A percentile compares a stretch with the other conserved stretches of the same genome.
Evolutionary conservation across 2,329 filamentous ascomycete species (phyloP).

Genomic region (Lecanosticta acicola): DNA sequence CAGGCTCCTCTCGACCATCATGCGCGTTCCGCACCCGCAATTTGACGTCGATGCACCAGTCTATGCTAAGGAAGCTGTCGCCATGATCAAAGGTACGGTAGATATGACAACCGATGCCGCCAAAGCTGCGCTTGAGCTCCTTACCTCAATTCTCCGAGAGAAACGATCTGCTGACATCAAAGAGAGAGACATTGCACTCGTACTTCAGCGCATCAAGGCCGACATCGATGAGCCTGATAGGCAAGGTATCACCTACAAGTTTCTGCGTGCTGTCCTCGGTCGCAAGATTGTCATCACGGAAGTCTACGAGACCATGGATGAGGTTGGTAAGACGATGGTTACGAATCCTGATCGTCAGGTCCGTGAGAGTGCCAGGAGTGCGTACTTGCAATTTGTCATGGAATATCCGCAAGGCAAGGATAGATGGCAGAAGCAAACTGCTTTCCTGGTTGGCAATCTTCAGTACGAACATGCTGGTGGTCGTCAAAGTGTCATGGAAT

Average conservation of each 20-base stretch:
- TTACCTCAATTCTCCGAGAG: slow-evolving; percentile 79
- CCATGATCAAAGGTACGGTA: slow-evolving; percentile 68
- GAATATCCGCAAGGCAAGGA: slow-evolving; percentile 91
- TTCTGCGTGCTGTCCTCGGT: slow-evolving; percentile 79
- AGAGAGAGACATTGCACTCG: slow-evolving; percentile 73
- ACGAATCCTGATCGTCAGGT: slow-evolving; percentile 88
- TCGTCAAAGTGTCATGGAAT: slow-evolving; percentile 86
- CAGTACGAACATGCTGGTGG: slow-evolving; percentile 86
- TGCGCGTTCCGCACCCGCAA: slow-evolving; percentile 71
- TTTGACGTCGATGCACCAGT: slow-evolving; percentile 67
- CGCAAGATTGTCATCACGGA: slow-evolving; percentile 78
- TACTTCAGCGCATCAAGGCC: slow-evolving; percentile 74
- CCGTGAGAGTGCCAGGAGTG: slow-evolving; percentile 77
- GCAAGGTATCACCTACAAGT: slow-evolving; percentile 90
- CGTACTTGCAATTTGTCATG: slow-evolving; percentile 89
- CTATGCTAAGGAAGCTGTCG: slow-evolving; percentile 79
- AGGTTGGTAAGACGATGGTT: slow-evolving; percentile 87
- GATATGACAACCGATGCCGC: slow-evolving; percentile 77
- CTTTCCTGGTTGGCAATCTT: slow-evolving; percentile 83
- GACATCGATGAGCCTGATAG: slow-evolving; percentile 90
- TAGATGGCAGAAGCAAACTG: slow-evolving; percentile 81
- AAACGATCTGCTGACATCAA: slow-evolving; percentile 69
- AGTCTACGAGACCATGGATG: slow-evolving; percentile 87
- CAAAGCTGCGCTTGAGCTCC: slow-evolving; percentile 81
- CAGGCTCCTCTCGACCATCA: slow-evolving; percentile 75